These are phyloP conservation scores for Calonectria leucothoes DNA, from an alignment of 2,329 filamentous ascomycete species.

Conservation along the genomic window DNA sequence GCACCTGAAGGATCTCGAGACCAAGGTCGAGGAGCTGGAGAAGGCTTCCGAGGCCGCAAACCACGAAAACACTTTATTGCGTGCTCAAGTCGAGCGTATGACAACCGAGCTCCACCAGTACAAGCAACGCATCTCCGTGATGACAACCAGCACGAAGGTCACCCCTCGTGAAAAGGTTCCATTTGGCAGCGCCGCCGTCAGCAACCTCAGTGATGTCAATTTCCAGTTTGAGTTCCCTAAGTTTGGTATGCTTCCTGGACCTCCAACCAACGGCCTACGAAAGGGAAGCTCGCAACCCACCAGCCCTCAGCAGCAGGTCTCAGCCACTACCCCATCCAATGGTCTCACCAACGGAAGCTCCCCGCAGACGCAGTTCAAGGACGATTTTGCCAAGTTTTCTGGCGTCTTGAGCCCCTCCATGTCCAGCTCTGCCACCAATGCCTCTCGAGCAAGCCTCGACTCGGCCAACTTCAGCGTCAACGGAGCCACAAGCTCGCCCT, in stretches of 20 bases:
- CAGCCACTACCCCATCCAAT: slow-evolving; percentile 41
- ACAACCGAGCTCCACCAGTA: slow-evolving; percentile 89
- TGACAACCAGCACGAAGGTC: slow-evolving; percentile 47
- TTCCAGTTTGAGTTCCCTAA: slow-evolving; percentile 98
- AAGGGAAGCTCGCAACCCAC: slow-evolving; percentile 46
- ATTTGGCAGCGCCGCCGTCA: slow-evolving; percentile 62
- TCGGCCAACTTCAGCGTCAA: slow-evolving; percentile 60
- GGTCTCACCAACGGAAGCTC: slow-evolving; percentile 43
- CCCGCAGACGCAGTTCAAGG: slow-evolving; percentile 50
- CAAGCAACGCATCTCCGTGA: slow-evolving; percentile 82
- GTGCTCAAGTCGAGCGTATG: slow-evolving; percentile 89
- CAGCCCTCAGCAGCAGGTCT: slow-evolving; percentile 43
- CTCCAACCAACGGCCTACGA: slow-evolving; percentile 45
- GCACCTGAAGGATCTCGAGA: slow-evolving; percentile 87
- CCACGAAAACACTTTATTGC: slow-evolving; percentile 86
- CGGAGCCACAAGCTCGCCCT: slow-evolving; percentile 72
- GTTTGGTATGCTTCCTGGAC: slow-evolving; percentile 80
- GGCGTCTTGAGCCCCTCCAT: slow-evolving; percentile 70
- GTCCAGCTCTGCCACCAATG: slow-evolving; percentile 57
- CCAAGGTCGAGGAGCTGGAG: slow-evolving; percentile 79
- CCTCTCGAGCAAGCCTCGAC: slow-evolving; percentile 63
- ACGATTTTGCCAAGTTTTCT: slow-evolving; percentile 66
- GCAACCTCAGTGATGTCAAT: slow-evolving; percentile 77
- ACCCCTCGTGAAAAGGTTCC: slow-evolving; percentile 53
- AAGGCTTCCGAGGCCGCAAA: slow-evolving; percentile 86